Conservation (phyloP, 1,284 basidiomycete species). For the Ustilago sp. region DNA sequence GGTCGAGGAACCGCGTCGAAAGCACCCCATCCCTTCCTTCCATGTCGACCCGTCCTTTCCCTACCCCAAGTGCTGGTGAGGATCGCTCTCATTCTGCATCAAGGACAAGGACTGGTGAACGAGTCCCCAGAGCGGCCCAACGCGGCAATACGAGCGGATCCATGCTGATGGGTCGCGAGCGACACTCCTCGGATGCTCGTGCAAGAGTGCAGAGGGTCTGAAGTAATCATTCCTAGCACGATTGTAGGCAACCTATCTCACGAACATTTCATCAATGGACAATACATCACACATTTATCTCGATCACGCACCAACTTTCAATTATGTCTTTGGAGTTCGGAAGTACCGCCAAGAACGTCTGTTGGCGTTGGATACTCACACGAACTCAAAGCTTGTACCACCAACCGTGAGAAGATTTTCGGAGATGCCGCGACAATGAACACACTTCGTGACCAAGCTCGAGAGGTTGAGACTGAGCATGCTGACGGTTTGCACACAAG, state of each 20-base stretch:
- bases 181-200: conserved; percentile 9
- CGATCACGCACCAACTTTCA: not conserved
- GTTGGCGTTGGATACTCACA: not conserved
- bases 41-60: conserved; percentile 12
- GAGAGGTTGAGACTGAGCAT: not conserved
- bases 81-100: conserved; percentile 10
- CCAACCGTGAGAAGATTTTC: conserved; percentile 3
- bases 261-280: not conserved
- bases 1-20: conserved; percentile 12
- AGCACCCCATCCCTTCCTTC: conserved; percentile 4
- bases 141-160: not conserved
- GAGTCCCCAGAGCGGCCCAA: conserved; percentile 10
- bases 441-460: not conserved
- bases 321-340: not conserved
- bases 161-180: conserved; percentile 6
- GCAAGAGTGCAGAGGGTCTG: conserved; percentile 15
- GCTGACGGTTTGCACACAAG: not conserved
- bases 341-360: not conserved
- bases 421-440: conserved; percentile 2
- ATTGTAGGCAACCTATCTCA: not conserved
- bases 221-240: not conserved
- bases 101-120: conserved; percentile 9
- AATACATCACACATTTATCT: not conserved
- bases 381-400: conserved; percentile 6
- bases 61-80: conserved; percentile 7